Evolutionary conservation across 1,284 basidiomycete genomes (phyloP).

Genomic region (Earliella scabrosa): DNA sequence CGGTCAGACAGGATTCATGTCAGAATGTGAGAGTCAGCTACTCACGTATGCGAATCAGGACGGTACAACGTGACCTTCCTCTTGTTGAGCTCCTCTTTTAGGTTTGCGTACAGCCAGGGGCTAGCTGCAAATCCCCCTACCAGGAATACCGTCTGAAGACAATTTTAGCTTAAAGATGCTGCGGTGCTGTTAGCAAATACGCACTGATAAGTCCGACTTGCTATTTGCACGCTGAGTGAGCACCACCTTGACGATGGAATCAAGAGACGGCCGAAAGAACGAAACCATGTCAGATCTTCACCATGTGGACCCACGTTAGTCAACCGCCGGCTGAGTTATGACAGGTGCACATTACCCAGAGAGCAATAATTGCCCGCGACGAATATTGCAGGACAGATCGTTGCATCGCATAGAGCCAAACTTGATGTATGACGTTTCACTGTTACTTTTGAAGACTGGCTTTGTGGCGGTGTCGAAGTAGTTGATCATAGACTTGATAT

Average conservation of each 20-base stretch:
- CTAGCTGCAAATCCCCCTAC: slow-evolving; percentile 46
- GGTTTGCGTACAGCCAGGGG: slow-evolving; percentile 38
- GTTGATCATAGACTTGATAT: slow-evolving; percentile 40
- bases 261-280: slow-evolving; percentile 46
- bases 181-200: not conserved
- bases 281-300: slow-evolving; percentile 37
- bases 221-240: slow-evolving; percentile 38
- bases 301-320: too few relatives aligned
- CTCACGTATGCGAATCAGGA: slow-evolving; percentile 51
- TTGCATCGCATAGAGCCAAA: slow-evolving; percentile 44
- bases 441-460: slow-evolving; percentile 41
- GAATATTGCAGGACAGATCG: slow-evolving; percentile 41
- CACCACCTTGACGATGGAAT: slow-evolving; percentile 38
- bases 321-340: too few relatives aligned
- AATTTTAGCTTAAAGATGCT: slow-evolving; percentile 3
- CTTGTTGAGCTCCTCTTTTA: slow-evolving; percentile 32
- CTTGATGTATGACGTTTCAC: slow-evolving; percentile 43
- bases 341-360: slow-evolving; percentile 42
- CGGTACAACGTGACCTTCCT: slow-evolving; percentile 42
- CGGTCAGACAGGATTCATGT: too few relatives aligned
- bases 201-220: too few relatives aligned
- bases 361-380: slow-evolving; percentile 44
- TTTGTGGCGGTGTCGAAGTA: slow-evolving; percentile 48
- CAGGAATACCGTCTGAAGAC: slow-evolving; percentile 39
- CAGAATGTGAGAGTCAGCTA: not conserved